A percentile compares a stretch with the other conserved stretches of the same genome.
phyloP scores from a whole-genome alignment of 805 yeast species.

The Wickerhamomyces chambardii region DNA sequence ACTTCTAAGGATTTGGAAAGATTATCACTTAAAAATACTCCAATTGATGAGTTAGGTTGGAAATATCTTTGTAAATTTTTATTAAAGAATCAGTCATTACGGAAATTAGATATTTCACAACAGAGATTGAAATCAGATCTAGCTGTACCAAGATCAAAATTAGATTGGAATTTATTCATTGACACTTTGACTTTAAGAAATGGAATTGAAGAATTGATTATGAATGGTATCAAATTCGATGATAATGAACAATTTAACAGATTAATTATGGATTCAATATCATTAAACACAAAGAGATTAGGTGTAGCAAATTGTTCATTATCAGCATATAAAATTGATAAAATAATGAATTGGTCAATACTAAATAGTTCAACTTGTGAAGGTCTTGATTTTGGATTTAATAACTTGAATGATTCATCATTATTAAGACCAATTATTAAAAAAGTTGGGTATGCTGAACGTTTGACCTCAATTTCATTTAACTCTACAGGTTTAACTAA shows the following conservation, averaged over 20 bases:
- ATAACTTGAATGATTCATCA: constrained; percentile 41
- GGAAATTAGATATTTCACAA: constrained; percentile 65
- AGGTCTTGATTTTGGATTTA: constrained; percentile 82
- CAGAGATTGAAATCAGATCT: constrained; percentile 30
- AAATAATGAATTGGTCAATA: constrained; percentile 51
- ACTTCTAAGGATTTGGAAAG: constrained; percentile 62
- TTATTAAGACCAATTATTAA: constrained; percentile 14
- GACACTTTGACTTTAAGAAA: constrained; percentile 61
- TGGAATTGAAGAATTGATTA: constrained; percentile 70
- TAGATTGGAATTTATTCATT: constrained; percentile 77
- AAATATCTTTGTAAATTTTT: constrained; percentile 66
- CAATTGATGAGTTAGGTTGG: constrained; percentile 72
- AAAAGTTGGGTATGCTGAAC: constrained; percentile 6
- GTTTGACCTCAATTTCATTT: constrained; percentile 45
- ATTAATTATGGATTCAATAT: constrained; percentile 47
- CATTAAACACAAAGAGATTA: constrained; percentile 43
- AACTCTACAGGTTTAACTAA: constrained; percentile 53
- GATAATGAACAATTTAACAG: constrained; percentile 46
- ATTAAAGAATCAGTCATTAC: constrained; percentile 47
- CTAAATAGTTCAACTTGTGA: constrained; percentile 29
- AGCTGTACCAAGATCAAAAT: constrained; percentile 42
- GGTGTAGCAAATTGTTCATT: constrained; percentile 76
- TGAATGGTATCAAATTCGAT: constrained; percentile 69
- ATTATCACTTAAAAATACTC: constrained; percentile 70
- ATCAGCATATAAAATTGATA: constrained; percentile 44